Evolutionary conservation across 2,329 filamentous ascomycete genomes (phyloP).

Genomic region (Colletotrichum somersetense): DNA sequence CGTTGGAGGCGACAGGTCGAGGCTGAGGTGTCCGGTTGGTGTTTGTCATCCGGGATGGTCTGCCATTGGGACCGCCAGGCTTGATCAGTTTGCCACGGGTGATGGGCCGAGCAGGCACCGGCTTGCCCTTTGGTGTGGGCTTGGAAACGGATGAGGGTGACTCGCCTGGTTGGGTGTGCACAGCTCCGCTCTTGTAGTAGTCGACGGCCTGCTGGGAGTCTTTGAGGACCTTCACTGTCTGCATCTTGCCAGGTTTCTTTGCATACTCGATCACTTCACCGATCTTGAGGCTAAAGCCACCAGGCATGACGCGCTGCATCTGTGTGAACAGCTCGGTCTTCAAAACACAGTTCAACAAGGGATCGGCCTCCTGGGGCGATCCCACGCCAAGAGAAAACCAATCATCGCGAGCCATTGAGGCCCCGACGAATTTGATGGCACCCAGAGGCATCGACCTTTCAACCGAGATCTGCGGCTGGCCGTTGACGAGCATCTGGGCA

Average conservation of each 20-base stretch:
- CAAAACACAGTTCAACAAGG: constrained; percentile 91
- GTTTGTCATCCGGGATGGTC: constrained; percentile 77
- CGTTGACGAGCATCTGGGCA: constrained; percentile 84
- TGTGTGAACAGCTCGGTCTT: constrained; percentile 99
- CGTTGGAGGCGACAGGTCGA: constrained; percentile 53
- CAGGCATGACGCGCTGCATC: constrained; percentile 82
- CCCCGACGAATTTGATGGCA: constrained; percentile 87
- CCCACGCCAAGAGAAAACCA: constrained; percentile 95
- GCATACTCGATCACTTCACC: constrained; percentile 91
- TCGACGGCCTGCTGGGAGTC: constrained; percentile 84
- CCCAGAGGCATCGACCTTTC: constrained; percentile 88
- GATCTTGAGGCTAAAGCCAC: constrained; percentile 85
- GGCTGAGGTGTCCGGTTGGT: constrained; percentile 60
- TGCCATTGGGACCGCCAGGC: constrained; percentile 86
- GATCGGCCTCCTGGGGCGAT: constrained; percentile 92
- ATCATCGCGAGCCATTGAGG: constrained; percentile 88
- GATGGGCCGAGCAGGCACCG: constrained; percentile 88
- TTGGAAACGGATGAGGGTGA: constrained; percentile 84
- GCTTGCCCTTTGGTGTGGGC: constrained; percentile 89
- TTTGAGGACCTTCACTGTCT: constrained; percentile 89
- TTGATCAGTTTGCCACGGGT: constrained; percentile 93
- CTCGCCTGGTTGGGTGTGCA: constrained; percentile 90
- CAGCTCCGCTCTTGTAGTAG: constrained; percentile 91
- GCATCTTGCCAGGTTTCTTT: constrained; percentile 96
- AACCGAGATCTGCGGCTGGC: constrained; percentile 82